Base-by-base conservation (phyloP, 805 yeast genomes). In the Lipomyces kockii region DNA sequence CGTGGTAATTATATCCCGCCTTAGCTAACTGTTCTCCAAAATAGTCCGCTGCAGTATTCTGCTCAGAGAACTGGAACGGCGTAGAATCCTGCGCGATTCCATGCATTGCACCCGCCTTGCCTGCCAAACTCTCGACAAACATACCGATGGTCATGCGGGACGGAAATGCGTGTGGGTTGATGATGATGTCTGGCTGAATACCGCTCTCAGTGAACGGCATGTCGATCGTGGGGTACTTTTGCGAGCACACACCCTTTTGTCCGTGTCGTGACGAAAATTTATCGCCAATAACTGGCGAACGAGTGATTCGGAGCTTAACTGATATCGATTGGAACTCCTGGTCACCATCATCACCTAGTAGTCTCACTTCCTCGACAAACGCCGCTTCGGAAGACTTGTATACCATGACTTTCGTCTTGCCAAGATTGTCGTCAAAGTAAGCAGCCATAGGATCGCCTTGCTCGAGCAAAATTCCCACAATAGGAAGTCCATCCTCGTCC, bases 121-220 rank as follows among this genome's bases (percentile, higher is more conserved):
- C 99, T n/a, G 99, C 98, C 65, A 95, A 81, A 63, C 97, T 90
- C 81, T 95, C 99, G 60, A 95, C 98, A 81, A 95, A 95, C 98
- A 95, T 95, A 83, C 99, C 99, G 80, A 95, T 94, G 12, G 99
- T 95, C 99, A 95, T 95, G 84, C 99, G 95, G 60, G 98, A 94
- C 74, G 99, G 99, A 94, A 94, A 95, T 73, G 98, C 99, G 79
- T 94, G 99, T 2, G 99, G 99, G 79, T 95, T 95, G 77, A 95
- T 95, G 77, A 95, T 95, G 74, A 95, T 90, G 81, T 95, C 99
- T 1, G 99, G 99, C 79, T 91, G 97, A 69, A 95, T 94, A 75
- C 99, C 99, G 43, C 91, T 83, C 81, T 95, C 99, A 72, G 92
- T 86, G 83, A 95, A 95, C 63, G 99, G 99, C 97, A 95, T 88